phyloP scores from a whole-genome alignment of 805 yeast species.

The Cyberlindnera maclurae region DNA sequence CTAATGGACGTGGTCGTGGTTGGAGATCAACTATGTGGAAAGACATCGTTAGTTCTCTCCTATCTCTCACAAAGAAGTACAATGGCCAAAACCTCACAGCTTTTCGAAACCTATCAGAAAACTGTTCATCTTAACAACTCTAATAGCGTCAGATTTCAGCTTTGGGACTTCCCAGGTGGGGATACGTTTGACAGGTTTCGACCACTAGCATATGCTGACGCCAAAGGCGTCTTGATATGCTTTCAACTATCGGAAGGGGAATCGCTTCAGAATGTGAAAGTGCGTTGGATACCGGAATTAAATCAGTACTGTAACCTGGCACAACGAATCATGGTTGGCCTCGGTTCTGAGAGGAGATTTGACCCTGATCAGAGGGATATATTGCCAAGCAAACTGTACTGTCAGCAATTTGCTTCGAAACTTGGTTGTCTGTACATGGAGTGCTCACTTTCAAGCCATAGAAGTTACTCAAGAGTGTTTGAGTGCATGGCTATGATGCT shows the following conservation, averaged over 20 bases:
- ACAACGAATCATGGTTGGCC: slow-evolving; percentile 31
- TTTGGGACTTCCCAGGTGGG: slow-evolving; percentile 38
- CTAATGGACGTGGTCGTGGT: slow-evolving; percentile 13
- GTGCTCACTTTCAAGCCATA: slow-evolving; percentile 23
- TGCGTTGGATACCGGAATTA: slow-evolving; percentile 38
- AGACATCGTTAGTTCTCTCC: slow-evolving; percentile 19
- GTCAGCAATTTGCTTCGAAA: slow-evolving; percentile 25
- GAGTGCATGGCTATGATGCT: slow-evolving; percentile 14
- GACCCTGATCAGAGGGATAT: slow-evolving; percentile 20
- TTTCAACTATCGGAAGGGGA: slow-evolving; percentile 29
- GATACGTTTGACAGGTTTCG: slow-evolving; percentile 33
- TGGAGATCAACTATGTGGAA: slow-evolving; percentile 25
- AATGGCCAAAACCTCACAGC: slow-evolving; percentile 1
- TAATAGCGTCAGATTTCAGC: slow-evolving; percentile 24
- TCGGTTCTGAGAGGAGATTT: slow-evolving; percentile 30
- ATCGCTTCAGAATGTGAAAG: slow-evolving; percentile 29
- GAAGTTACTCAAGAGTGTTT: slow-evolving; percentile 15
- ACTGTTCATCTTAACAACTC: slow-evolving; percentile 9
- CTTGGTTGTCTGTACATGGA: slow-evolving; percentile 30
- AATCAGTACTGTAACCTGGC: slow-evolving; percentile 32
- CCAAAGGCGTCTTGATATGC: slow-evolving; percentile 32
- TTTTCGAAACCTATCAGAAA: slow-evolving; percentile 22
- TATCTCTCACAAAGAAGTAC: slow-evolving; percentile 15
- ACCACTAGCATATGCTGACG: slow-evolving; percentile 36
- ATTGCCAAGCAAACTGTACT: slow-evolving; percentile 22